A percentile compares a stretch with the other conserved stretches of the same genome.
phyloP scores from a whole-genome alignment of 176 grass and related monocot species.

The Aegilops bicornis region DNA sequence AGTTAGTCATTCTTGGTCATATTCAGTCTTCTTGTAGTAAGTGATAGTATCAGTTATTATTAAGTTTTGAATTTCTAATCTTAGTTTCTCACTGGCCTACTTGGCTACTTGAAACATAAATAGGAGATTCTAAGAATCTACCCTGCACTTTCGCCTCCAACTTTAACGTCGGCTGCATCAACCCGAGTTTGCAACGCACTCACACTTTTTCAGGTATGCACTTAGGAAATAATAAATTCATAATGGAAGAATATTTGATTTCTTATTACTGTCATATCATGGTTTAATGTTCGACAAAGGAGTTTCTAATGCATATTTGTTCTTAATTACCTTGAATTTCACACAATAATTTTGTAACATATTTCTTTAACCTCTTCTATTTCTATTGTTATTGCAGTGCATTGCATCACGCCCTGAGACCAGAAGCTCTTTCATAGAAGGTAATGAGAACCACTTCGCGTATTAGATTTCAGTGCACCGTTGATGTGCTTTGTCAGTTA shows the following conservation, averaged over 20 bases:
- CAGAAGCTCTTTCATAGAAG: slow-evolving; percentile 64
- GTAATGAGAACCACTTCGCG: slow-evolving; percentile 30
- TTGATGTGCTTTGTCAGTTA: slow-evolving; percentile 11
- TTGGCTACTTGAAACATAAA: slow-evolving; percentile 32
- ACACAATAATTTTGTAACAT: neutral
- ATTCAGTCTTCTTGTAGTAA: neutral
- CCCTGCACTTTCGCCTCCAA: slow-evolving; percentile 64
- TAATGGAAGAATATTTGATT: neutral
- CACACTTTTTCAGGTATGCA: slow-evolving; percentile 80
- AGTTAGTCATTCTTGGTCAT: neutral
- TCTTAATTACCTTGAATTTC: slow-evolving; percentile 2
- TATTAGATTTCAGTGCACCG: neutral
- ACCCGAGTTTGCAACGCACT: slow-evolving; percentile 80
- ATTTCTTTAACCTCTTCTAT: slow-evolving; percentile 10
- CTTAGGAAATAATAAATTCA: neutral
- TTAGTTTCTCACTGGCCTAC: slow-evolving; percentile 11
- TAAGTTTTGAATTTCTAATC: neutral
- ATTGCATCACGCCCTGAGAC: slow-evolving; percentile 79
- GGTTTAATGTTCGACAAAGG: neutral
- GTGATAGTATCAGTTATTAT: neutral
- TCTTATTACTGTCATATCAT: neutral
- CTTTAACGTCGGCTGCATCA: slow-evolving; percentile 54
- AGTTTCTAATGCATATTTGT: neutral
- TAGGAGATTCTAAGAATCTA: slow-evolving; percentile 84
- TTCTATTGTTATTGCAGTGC: slow-evolving; percentile 48